Percentiles rank a stretch among this genome's conserved stretches.
phyloP scores from a whole-genome alignment of 1,284 basidiomycete species.

The Tilletia caries region DNA sequence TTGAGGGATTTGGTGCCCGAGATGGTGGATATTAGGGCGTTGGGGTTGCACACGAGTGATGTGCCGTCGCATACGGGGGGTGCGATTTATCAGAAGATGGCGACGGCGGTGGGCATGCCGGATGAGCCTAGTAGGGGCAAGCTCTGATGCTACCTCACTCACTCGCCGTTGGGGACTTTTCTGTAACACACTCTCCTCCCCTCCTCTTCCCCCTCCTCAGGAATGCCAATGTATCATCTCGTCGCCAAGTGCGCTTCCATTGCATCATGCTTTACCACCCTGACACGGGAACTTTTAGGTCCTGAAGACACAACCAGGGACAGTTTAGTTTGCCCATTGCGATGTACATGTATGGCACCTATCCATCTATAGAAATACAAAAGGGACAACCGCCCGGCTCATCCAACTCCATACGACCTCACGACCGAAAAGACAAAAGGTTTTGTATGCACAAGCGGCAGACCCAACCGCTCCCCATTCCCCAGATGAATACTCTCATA shows the following conservation, averaged over 20 bases:
- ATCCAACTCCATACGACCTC: slow-evolving; percentile 8
- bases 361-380: no score
- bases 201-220: neutral
- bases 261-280: no score
- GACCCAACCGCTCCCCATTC: slow-evolving; percentile 3
- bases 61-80: slow-evolving; percentile 31
- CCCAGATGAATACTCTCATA: slow-evolving; percentile 12
- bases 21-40: slow-evolving; percentile 79
- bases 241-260: neutral
- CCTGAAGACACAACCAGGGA: no score
- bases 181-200: neutral
- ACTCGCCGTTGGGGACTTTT: neutral
- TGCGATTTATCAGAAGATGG: slow-evolving; percentile 41
- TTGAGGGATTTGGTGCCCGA: slow-evolving; percentile 73
- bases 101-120: slow-evolving; percentile 32
- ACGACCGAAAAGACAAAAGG: slow-evolving; percentile 10
- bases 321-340: no score
- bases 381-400: neutral
- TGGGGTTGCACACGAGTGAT: slow-evolving; percentile 56
- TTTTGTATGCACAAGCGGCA: slow-evolving; percentile 1
- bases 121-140: slow-evolving; percentile 14
- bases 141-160: neutral
- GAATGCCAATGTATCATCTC: neutral
- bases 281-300: no score
- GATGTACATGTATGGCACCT: no score